Percentiles rank a stretch among this genome's conserved stretches.
Conservation (phyloP, 2,329 filamentous ascomycete genomes). For the Trematosphaeria pertusa region DNA sequence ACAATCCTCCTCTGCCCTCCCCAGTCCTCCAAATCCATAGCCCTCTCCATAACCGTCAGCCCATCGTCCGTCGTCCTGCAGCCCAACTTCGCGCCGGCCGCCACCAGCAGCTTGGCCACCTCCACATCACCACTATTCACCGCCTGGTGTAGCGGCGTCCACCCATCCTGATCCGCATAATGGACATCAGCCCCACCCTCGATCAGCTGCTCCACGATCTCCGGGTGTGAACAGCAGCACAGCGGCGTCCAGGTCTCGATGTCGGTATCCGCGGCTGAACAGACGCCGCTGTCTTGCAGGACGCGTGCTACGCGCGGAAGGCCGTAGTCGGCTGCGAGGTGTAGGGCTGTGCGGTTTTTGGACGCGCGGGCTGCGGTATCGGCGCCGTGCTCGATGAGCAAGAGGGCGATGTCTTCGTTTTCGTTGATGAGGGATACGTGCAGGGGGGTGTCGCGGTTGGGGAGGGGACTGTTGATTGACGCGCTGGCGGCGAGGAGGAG, state of each 20-base stretch:
- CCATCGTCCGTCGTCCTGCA: constrained; percentile 23
- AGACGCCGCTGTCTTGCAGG: constrained; percentile 2
- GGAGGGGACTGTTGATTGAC: constrained; percentile 16
- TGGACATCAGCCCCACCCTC: constrained; percentile 16
- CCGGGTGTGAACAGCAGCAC: constrained; percentile 8
- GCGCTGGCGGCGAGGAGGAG: constrained; percentile 26
- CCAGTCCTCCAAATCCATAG: constrained; percentile 12
- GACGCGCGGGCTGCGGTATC: constrained; percentile 6
- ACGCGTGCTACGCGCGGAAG: constrained; percentile 1
- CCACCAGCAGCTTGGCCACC: constrained; percentile 5
- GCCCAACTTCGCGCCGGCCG: constrained; percentile 13
- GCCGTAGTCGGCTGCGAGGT: constrained; percentile 14
- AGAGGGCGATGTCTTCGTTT: constrained; percentile 11
- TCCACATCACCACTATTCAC: constrained; percentile 6
- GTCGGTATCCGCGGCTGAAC: constrained; percentile 10
- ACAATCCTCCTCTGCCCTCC: not conserved
- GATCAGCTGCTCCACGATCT: constrained; percentile 11
- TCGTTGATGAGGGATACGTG: constrained; percentile 24
- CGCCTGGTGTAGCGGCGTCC: constrained; percentile 23
- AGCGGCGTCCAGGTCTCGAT: constrained; percentile 20
- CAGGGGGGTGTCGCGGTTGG: constrained; percentile 17
- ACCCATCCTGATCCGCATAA: constrained; percentile 17
- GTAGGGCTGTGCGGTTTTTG: constrained; percentile 13
- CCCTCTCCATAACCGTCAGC: constrained; percentile 18
- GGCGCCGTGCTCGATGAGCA: constrained; percentile 17